Percentiles rank a stretch among this genome's conserved stretches.
Evolutionary conservation across 2,329 filamentous ascomycete species (phyloP).

Genomic region (Blastomyces percursus): DNA sequence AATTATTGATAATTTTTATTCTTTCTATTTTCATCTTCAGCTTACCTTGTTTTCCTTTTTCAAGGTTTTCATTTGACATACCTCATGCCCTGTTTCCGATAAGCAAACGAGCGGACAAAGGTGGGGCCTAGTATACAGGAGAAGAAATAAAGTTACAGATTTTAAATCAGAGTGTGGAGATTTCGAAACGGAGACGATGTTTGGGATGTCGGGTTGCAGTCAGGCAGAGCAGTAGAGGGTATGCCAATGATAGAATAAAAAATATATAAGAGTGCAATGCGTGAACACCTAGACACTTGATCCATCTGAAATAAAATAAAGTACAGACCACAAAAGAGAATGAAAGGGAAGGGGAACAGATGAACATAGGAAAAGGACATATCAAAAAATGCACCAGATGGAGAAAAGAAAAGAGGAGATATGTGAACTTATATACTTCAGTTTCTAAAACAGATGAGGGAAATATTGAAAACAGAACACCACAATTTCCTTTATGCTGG

Average conservation of each 20-base stretch:
- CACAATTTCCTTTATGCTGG: not conserved
- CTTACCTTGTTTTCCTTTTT: not conserved
- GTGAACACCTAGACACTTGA: not conserved
- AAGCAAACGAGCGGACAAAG: constrained; percentile 16
- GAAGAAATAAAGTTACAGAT: not conserved
- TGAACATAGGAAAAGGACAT: constrained; percentile 13
- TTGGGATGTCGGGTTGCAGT: not conserved
- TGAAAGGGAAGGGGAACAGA: not conserved
- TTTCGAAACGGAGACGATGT: not conserved
- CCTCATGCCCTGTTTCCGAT: not conserved
- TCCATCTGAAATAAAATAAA: not conserved
- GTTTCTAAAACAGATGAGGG: not conserved
- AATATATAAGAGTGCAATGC: not conserved
- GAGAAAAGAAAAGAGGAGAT: constrained; percentile 9
- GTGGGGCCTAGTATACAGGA: not conserved
- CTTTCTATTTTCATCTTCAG: not conserved
- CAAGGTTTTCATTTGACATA: not conserved
- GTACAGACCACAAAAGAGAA: not conserved
- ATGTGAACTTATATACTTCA: not conserved
- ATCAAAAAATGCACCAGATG: constrained; percentile 10
- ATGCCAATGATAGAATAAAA: not conserved
- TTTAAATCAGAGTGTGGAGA: not conserved
- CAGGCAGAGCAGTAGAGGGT: not conserved
- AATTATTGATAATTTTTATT: not conserved
- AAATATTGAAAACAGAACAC: constrained; percentile 2